Evolutionary conservation across 352 stramenopile species (phyloP).

Genomic region (Phytophthora chlamydospora): DNA sequence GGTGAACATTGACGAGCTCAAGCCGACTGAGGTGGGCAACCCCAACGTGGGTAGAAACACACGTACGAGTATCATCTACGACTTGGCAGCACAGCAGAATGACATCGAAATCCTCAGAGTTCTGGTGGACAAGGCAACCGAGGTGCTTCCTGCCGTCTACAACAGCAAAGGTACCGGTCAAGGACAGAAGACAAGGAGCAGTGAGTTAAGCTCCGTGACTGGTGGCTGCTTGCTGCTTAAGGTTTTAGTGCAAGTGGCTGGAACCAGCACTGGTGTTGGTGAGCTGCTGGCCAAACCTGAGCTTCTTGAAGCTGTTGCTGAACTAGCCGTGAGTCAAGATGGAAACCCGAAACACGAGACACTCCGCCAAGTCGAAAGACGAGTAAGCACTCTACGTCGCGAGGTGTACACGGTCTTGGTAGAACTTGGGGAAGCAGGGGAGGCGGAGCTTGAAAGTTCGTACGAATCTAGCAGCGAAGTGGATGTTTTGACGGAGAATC

Average conservation of each 20-base stretch:
- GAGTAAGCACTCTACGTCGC: constrained; percentile 47
- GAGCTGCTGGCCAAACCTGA: constrained; percentile 20
- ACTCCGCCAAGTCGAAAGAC: constrained; percentile 42
- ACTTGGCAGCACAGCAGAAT: constrained; percentile 1
- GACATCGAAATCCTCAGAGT: constrained; percentile 2
- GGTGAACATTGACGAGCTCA: constrained; percentile 36
- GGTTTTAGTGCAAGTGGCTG: constrained; percentile 25
- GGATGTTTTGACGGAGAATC: constrained; percentile 3
- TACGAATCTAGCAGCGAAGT: constrained; percentile 5
- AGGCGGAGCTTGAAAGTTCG: constrained; percentile 28
- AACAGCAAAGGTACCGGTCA: too few species aligned
- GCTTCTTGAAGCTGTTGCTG: constrained; percentile 20
- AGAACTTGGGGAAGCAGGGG: constrained; percentile 38
- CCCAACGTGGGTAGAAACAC: neutral
- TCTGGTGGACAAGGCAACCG: constrained; percentile 28
- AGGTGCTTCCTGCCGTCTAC: constrained; percentile 26
- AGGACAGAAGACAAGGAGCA: neutral
- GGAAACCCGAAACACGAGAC: constrained; percentile 36
- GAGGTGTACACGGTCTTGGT: constrained; percentile 53
- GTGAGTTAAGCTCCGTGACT: constrained; percentile 10
- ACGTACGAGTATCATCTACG: constrained; percentile 18
- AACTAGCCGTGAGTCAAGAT: constrained; percentile 27
- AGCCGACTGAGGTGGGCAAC: constrained; percentile 12
- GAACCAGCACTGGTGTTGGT: constrained; percentile 7
- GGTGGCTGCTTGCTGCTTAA: constrained; percentile 32